These are phyloP conservation scores for Beta lomatogona DNA, from an alignment of 179 eudicot species.

Conservation along the genomic window DNA sequence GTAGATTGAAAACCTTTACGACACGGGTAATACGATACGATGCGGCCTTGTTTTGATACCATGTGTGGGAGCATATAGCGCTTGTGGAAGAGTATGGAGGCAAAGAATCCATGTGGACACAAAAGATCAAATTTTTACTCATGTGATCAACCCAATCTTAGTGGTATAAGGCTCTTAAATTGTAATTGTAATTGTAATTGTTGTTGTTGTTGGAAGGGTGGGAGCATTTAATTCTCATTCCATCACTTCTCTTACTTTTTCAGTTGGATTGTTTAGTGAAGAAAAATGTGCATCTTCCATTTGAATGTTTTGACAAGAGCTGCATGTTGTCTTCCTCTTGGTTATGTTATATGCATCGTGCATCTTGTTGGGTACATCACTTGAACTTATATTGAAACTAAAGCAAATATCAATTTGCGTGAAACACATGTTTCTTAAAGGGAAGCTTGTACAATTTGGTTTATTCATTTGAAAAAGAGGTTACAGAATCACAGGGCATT, in stretches of 20 bases:
- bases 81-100: no score
- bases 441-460: not conserved
- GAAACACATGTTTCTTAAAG: not conserved
- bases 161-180: no score
- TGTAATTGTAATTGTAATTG: no score
- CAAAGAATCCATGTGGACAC: no score
- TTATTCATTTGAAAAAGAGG: not conserved
- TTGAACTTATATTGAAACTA: not conserved
- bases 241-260: not conserved
- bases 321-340: not conserved
- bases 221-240: not conserved
- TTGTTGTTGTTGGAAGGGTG: not conserved
- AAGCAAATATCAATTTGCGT: constrained; percentile 1
- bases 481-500: not conserved
- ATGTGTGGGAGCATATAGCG: no score
- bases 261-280: not conserved
- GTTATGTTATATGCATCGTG: not conserved
- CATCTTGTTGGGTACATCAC: not conserved
- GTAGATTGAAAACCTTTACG: no score
- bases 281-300: not conserved
- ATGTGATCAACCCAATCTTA: no score
- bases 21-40: no score
- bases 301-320: not conserved
- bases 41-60: no score
- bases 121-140: no score